phyloP scores from a whole-genome alignment of 179 eudicot species.

The Sideroxylon spinosum region DNA sequence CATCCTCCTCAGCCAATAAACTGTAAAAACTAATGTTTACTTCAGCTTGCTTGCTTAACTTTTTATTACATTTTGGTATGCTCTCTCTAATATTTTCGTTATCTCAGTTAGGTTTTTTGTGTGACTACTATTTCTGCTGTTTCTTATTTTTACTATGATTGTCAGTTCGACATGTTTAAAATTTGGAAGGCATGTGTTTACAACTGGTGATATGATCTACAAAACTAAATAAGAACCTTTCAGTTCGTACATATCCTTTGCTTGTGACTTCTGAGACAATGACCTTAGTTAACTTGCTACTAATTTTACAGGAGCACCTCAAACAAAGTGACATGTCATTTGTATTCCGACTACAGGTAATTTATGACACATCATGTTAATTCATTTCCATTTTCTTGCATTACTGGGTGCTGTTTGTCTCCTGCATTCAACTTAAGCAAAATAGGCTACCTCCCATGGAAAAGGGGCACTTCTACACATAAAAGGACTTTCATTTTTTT shows the following conservation, averaged over 20 bases:
- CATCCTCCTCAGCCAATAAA: not conserved
- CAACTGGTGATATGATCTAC: not conserved
- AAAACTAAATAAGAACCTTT: not conserved
- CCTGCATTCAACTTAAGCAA: not conserved
- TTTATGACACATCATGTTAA: not conserved
- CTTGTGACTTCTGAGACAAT: not conserved
- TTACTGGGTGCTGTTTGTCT: not conserved
- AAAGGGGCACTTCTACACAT: not conserved
- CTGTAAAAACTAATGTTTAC: not conserved
- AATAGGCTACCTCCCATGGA: not conserved
- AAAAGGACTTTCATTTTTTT: not conserved
- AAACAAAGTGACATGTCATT: slow-evolving; percentile 76
- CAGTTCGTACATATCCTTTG: not conserved
- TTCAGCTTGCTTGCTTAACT: not conserved
- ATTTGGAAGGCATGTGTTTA: not conserved
- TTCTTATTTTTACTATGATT: not conserved
- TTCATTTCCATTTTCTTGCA: slow-evolving; percentile 6
- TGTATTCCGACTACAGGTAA: slow-evolving; percentile 82
- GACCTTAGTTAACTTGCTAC: slow-evolving; percentile 19
- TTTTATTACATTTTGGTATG: not conserved
- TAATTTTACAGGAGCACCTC: slow-evolving; percentile 70
- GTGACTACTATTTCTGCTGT: not conserved
- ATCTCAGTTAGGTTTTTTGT: not conserved
- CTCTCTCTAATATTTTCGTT: not conserved
- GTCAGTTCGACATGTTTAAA: not conserved